These are phyloP conservation scores for Aquilaria malaccensis DNA, from an alignment of 345 rosid species.

Conservation along the genomic window DNA sequence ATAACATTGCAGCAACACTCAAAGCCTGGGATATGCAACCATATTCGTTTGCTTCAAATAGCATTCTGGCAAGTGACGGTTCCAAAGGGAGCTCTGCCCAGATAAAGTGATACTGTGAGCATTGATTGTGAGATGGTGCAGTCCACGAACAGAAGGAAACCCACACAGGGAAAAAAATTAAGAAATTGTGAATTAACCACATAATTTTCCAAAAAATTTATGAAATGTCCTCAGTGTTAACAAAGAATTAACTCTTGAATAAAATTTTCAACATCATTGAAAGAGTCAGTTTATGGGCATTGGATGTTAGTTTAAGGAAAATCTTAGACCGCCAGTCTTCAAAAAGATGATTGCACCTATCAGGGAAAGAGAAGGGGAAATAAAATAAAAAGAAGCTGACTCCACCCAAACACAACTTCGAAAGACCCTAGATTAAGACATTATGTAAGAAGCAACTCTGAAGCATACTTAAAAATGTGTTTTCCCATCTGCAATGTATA, in stretches of 20 bases:
- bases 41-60: constrained; percentile 77
- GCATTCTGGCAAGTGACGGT: constrained; percentile 92
- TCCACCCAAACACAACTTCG: too few relatives aligned
- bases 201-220: too few relatives aligned
- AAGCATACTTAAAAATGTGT: too few relatives aligned
- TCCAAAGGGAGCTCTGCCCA: constrained; percentile 88
- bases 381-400: too few relatives aligned
- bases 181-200: not conserved
- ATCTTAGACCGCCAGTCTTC: not conserved
- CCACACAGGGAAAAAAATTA: not conserved
- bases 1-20: constrained; percentile 93
- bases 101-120: constrained; percentile 15
- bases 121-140: not conserved
- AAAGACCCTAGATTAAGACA: too few relatives aligned
- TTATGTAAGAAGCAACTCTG: too few relatives aligned
- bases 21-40: constrained; percentile 89
- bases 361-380: too few relatives aligned
- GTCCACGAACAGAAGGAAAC: not conserved
- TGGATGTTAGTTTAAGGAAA: constrained; percentile 1
- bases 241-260: too few relatives aligned
- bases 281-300: too few relatives aligned
- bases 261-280: too few relatives aligned
- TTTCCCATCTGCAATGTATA: not conserved
- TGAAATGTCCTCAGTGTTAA: too few relatives aligned
- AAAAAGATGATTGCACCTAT: not conserved